Conservation (phyloP, 345 rosid species). For the Arabis hirsuta region DNA sequence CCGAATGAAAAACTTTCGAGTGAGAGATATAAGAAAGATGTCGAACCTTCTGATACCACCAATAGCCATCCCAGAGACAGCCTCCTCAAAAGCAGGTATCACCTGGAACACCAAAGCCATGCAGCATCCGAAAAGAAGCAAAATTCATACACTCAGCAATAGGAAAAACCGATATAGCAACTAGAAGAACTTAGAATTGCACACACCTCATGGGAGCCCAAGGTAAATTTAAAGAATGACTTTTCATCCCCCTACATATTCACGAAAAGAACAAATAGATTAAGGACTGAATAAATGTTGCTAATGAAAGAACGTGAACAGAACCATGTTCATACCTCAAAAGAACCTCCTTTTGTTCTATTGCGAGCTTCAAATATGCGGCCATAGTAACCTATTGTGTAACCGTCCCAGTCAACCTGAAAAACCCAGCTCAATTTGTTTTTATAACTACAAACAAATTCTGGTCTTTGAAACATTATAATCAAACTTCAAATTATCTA, state of each 20-base stretch:
- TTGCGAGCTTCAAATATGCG: conserved; percentile 99
- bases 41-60: conserved; percentile 89
- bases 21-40: conserved; percentile 24
- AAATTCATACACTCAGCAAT: conserved; percentile 21
- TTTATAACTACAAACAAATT: conserved; percentile 11
- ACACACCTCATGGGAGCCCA: conserved; percentile 73
- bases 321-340: conserved; percentile 59
- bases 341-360: conserved; percentile 94
- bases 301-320: conserved; percentile 14
- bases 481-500: not conserved
- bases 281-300: not conserved
- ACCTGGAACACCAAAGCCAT: conserved; percentile 58
- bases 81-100: conserved; percentile 96
- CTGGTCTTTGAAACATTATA: conserved; percentile 9
- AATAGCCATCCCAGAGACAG: conserved; percentile 83
- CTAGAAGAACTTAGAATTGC: conserved; percentile 6
- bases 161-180: not conserved
- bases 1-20: conserved; percentile 1
- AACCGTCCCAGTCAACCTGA: conserved; percentile 98
- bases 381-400: conserved; percentile 96
- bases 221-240: conserved; percentile 76
- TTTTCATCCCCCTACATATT: conserved; percentile 82
- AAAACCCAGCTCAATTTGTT: conserved; percentile 22
- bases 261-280: conserved; percentile 24
- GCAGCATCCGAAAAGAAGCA: conserved; percentile 13